Evolutionary conservation across 208 protist genomes (phyloP).

Genomic region (Leishmania braziliensis): DNA sequence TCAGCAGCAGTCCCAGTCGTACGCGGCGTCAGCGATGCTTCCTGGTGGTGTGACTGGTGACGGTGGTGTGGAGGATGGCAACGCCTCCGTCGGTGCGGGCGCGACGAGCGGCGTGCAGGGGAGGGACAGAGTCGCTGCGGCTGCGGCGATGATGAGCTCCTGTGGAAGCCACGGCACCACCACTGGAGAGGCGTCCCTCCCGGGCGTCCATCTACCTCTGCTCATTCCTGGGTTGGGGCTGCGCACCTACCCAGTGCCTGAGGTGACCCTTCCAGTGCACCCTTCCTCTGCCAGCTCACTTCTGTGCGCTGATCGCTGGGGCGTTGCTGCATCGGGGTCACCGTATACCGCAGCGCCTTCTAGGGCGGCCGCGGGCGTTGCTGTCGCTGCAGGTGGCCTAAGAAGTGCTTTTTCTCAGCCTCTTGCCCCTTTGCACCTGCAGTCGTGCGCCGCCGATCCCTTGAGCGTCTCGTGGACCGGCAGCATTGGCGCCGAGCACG

Average conservation of each 20-base stretch:
- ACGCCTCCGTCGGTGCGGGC: not conserved
- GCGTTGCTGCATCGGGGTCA: not conserved
- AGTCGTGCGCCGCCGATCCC: not conserved
- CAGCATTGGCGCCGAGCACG: slow-evolving; percentile 16
- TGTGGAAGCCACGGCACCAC: not conserved
- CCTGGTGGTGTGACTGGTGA: not conserved
- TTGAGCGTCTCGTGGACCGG: slow-evolving; percentile 6
- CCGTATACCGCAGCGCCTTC: not conserved
- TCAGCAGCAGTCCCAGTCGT: not conserved
- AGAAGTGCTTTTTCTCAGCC: not conserved
- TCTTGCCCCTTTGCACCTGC: not conserved
- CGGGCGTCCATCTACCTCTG: slow-evolving; percentile 13
- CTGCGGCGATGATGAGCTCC: not conserved
- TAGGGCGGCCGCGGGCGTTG: not conserved
- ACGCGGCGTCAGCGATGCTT: not conserved
- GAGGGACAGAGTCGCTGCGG: not conserved
- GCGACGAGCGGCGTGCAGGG: not conserved
- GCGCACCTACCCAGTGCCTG: slow-evolving; percentile 28
- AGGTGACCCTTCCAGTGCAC: slow-evolving; percentile 40
- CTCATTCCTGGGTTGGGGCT: slow-evolving; percentile 52
- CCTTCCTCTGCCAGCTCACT: not conserved
- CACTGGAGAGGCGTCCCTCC: not conserved
- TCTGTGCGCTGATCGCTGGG: not conserved
- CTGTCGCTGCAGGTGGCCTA: not conserved
- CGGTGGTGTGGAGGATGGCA: slow-evolving; percentile 18